phyloP scores from a whole-genome alignment of 129 eudicot genomes.

The Tanacetum coccineum region DNA sequence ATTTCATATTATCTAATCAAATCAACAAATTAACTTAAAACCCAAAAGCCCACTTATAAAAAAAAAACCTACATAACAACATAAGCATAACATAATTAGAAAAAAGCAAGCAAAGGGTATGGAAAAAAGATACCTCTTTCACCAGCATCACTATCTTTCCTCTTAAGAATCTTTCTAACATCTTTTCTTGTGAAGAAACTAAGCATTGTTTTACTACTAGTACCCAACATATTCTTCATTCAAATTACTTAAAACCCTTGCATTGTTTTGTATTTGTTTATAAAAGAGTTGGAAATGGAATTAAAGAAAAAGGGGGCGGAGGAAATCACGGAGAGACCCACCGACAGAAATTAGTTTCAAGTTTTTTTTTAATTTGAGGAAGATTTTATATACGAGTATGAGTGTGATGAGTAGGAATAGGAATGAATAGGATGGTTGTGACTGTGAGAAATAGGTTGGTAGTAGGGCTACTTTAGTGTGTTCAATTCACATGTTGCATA shows the following conservation, averaged over 20 bases:
- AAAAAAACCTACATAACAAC: not conserved
- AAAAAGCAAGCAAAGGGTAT: not conserved
- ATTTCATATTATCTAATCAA: too few relatives aligned
- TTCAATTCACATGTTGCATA: too few relatives aligned
- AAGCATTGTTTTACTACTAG: conserved; percentile 48
- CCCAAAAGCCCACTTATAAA: conserved; percentile 18
- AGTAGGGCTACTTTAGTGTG: too few relatives aligned
- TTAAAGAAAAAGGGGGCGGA: conserved; percentile 5
- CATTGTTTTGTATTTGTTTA: not conserved
- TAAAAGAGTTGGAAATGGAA: not conserved
- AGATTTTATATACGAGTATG: too few relatives aligned
- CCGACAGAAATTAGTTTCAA: conserved; percentile 11
- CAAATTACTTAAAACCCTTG: not conserved
- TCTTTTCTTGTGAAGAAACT: conserved; percentile 57
- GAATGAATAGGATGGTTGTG: too few relatives aligned
- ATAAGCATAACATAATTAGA: conserved; percentile 6
- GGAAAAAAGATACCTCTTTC: conserved; percentile 46
- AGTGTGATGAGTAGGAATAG: too few relatives aligned
- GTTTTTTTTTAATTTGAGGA: not conserved
- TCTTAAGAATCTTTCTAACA: conserved; percentile 78
- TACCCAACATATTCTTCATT: conserved; percentile 23
- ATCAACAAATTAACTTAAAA: too few relatives aligned
- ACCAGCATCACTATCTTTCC: conserved; percentile 95
- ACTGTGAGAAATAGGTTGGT: too few relatives aligned
- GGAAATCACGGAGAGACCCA: conserved; percentile 15